Evolutionary conservation across 495 filamentous ascomycete species (phyloP), one percentile per base, ranked within the genome.

Genomic region (Tuber indicum): DNA sequence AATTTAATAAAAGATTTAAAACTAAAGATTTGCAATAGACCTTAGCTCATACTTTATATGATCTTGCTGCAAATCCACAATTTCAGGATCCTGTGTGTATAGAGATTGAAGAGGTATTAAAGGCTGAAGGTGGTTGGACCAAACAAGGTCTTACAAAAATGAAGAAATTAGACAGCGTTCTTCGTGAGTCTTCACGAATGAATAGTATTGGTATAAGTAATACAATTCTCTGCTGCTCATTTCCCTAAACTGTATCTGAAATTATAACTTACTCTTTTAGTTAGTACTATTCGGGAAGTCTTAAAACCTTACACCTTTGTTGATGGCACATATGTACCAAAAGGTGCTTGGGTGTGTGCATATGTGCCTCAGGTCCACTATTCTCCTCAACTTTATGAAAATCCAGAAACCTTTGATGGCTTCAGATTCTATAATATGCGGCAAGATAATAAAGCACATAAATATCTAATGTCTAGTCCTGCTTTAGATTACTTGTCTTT

Each of bases 401-500:
- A 80, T 44, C 81, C 81, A 0, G 74, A 83, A 45, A 72, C 75
- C 1, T 80, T 73, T 10, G 62, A 78, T 26, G 44, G 72, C 0
- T 58, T 75, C 19, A 47, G 76, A 23, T 75, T 74, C 70, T 49
- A 52, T 19, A 46, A 71, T 0, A 47, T 71, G 58, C 19, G 41
- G 1, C 49, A 71, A 9, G 23, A 78, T 36, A 75, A 71, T 19
- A 66, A 52, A 5, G 71, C 32, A 3, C 36, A 19, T 9, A 41
- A 17, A 23, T 58, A 47, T n/a, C 72, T 76, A 17, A 74, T 41
- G 16, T 26, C n/a, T 12, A 74, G n/a, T n/a, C 62, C 71, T 1
- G 43, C 43, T 23, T 9, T 36, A 21, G 42, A 58, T 2, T 58
- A 46, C 39, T 71, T 76, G 46, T 8, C 72, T 96, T 90, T 90